Base-by-base conservation (phyloP, 352 stramenopile genomes). In the Pythium rishiriense region DNA sequence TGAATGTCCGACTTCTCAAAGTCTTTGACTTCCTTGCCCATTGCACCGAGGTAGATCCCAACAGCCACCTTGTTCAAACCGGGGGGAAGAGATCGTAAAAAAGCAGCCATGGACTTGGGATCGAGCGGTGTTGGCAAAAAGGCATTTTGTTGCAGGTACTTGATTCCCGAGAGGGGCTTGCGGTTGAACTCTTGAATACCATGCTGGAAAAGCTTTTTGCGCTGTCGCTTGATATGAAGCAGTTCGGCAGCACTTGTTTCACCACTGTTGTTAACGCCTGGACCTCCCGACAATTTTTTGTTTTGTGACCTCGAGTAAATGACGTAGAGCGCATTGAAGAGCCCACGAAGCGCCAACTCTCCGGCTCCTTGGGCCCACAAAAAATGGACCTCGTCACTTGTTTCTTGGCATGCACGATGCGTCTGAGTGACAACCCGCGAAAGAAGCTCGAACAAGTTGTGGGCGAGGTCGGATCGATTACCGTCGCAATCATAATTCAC, bases 401-500 rank as follows among this genome's bases (percentile, higher is more conserved):
- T 88, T 59, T 90, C 79, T 35, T 78, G 75, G 51, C 85, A 93
- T n/a, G 81, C 78, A 22, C 71, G 50, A 46, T 91, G 85, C 0
- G 81, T 90, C 33, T 90, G 75, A 9, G 79, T 70, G 1, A 78
- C 73, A n/a, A 79, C 88, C 39, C 90, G 85, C 39, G 90, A 95
- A 51, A 99, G 87, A 5, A 90, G 76, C 55, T 99, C 96, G 70
- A 99, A 99, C 6, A 99, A 71, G 53, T 98, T 99, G 25, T 90
- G 75, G 33, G 75, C 86, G 22, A 93, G 62, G 54, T 93, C 82
- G 15, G 93, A 98, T 66, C 97, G 98, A 49, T 98, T 90, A n/a
- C 97, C 87, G 64, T 98, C 96, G 67, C 97, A 99, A 76, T 99
- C 98, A 76, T 99, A 99, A 69, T 99, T 99, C 31, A 98, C 87